Percentiles rank a stretch among this genome's conserved stretches.
Evolutionary conservation across 2,329 filamentous ascomycete genomes (phyloP).

Genomic region (Onygenales sp.): DNA sequence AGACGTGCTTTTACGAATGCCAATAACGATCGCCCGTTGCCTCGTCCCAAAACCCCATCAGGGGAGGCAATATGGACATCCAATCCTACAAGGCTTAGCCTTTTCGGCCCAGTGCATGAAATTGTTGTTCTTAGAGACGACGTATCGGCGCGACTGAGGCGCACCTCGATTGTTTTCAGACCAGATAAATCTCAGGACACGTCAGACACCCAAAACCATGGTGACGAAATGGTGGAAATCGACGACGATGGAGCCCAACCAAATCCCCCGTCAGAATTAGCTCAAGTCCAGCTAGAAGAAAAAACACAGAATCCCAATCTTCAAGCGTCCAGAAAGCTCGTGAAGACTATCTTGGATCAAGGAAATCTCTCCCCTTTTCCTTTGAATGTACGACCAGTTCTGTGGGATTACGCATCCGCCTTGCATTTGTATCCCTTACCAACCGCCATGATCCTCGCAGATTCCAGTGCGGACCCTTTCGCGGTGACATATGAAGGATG

Average conservation of each 20-base stretch:
- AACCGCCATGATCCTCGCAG: conserved; percentile 71
- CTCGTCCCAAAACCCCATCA: conserved; percentile 28
- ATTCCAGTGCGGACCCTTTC: conserved; percentile 72
- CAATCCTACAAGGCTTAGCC: conserved; percentile 70
- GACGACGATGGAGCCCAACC: no score
- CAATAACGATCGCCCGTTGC: conserved; percentile 48
- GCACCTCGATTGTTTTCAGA: conserved; percentile 65
- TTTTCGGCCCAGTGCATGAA: conserved; percentile 85
- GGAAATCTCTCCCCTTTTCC: conserved; percentile 82
- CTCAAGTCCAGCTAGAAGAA: background rate
- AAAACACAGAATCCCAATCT: conserved; percentile 13
- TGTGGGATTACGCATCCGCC: conserved; percentile 76
- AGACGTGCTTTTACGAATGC: conserved; percentile 75
- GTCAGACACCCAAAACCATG: background rate
- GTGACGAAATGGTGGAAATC: background rate
- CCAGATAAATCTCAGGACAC: conserved; percentile 17
- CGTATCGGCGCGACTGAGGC: conserved; percentile 65
- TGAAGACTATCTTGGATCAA: conserved; percentile 87
- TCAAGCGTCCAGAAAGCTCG: conserved; percentile 60
- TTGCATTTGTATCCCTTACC: conserved; percentile 83
- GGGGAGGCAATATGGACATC: conserved; percentile 80
- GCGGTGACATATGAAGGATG: conserved; percentile 90
- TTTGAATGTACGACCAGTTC: conserved; percentile 64
- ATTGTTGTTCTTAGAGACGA: conserved; percentile 83
- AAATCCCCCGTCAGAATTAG: background rate